Percentiles rank a stretch among this genome's conserved stretches.
Conservation (phyloP, 768 basidiomycete genomes). For the Pulveroboletus ravenelii region DNA sequence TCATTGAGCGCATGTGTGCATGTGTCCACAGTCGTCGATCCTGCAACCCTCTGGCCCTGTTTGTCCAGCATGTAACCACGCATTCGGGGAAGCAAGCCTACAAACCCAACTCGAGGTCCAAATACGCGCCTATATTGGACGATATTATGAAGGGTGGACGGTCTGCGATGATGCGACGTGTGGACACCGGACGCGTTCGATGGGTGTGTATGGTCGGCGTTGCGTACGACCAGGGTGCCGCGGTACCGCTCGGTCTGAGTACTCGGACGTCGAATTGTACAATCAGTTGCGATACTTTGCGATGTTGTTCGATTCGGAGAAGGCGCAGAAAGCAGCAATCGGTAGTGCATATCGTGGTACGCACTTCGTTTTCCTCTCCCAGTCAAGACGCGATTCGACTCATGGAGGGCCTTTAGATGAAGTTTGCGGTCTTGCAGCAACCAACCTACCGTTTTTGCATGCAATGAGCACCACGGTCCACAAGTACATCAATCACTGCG, state of each 20-base stretch:
- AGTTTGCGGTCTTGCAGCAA: slow-evolving; percentile 43
- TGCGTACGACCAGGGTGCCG: slow-evolving; percentile 50
- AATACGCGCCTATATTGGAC: slow-evolving; percentile 68
- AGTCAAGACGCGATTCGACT: neutral
- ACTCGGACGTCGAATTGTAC: slow-evolving; percentile 79
- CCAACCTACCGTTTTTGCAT: slow-evolving; percentile 49
- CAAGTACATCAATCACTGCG: slow-evolving; percentile 82
- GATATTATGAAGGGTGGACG: slow-evolving; percentile 88
- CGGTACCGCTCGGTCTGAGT: slow-evolving; percentile 42
- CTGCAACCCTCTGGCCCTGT: slow-evolving; percentile 58
- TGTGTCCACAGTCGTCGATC: slow-evolving; percentile 51
- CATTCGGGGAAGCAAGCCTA: slow-evolving; percentile 56
- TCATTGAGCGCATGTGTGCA: neutral
- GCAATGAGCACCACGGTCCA: slow-evolving; percentile 56
- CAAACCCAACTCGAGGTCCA: slow-evolving; percentile 84
- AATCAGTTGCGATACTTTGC: slow-evolving; percentile 84
- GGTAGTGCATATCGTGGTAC: slow-evolving; percentile 42
- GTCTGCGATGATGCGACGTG: slow-evolving; percentile 86
- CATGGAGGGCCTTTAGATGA: slow-evolving; percentile 43
- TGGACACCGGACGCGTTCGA: slow-evolving; percentile 80
- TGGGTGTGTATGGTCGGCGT: slow-evolving; percentile 85
- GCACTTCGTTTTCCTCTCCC: slow-evolving; percentile 9
- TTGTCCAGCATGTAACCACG: slow-evolving; percentile 63
- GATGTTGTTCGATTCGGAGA: slow-evolving; percentile 71
- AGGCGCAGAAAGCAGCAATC: slow-evolving; percentile 48